phyloP scores from a whole-genome alignment of 768 basidiomycete species.

The Agrocybe pediades region DNA sequence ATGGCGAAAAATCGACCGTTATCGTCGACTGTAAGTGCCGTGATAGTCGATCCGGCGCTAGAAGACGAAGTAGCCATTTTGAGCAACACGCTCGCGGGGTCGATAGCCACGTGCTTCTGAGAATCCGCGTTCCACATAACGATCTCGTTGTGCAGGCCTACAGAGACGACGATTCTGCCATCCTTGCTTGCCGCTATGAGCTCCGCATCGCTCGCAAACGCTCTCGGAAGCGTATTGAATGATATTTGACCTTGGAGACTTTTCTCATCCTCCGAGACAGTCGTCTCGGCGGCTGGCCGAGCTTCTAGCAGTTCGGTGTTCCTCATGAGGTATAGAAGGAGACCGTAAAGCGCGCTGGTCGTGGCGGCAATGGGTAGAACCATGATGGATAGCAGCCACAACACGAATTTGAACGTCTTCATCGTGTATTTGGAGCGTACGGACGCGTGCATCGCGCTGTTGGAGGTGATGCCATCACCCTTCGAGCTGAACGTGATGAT shows the following conservation, averaged over 20 bases:
- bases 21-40: slow-evolving; percentile 64
- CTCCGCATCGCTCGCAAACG: slow-evolving; percentile 81
- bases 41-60: slow-evolving; percentile 50
- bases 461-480: slow-evolving; percentile 19
- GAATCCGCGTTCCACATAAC: slow-evolving; percentile 62
- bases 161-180: slow-evolving; percentile 65
- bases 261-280: slow-evolving; percentile 21
- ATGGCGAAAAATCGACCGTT: slow-evolving; percentile 65
- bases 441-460: slow-evolving; percentile 15
- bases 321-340: slow-evolving; percentile 87
- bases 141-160: slow-evolving; percentile 80
- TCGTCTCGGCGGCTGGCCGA: slow-evolving; percentile 47
- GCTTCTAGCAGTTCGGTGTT: slow-evolving; percentile 90
- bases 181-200: slow-evolving; percentile 71
- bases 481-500: slow-evolving; percentile 67
- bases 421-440: slow-evolving; percentile 45
- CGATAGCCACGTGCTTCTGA: slow-evolving; percentile 44
- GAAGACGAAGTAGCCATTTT: slow-evolving; percentile 52
- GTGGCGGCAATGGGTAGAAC: slow-evolving; percentile 83
- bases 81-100: slow-evolving; percentile 54
- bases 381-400: slow-evolving; percentile 84
- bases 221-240: slow-evolving; percentile 78
- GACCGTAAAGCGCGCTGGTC: slow-evolving; percentile 67
- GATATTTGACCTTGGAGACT: slow-evolving; percentile 45
- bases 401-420: slow-evolving; percentile 53